Conservation (phyloP, 208 protist species). For the Leishmania major region DNA sequence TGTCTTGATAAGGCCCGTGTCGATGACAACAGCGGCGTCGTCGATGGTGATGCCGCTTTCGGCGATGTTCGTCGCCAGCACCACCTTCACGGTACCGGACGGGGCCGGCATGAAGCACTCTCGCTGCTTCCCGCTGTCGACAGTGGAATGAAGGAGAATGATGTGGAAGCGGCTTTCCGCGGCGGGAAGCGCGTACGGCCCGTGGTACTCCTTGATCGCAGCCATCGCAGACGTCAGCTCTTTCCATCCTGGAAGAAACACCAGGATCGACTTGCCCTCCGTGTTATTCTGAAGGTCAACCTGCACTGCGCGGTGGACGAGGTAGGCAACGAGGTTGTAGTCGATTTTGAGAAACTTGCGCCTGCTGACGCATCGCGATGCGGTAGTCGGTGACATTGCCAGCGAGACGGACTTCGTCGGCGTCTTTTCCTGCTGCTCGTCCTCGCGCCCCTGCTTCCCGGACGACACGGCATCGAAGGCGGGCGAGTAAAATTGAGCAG, state of each 20-base stretch:
- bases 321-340: slow-evolving; percentile 78
- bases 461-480: slow-evolving; percentile 50
- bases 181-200: slow-evolving; percentile 4
- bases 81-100: slow-evolving; percentile 85
- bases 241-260: slow-evolving; percentile 99
- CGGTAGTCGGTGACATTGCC: background rate
- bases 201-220: slow-evolving; percentile 55
- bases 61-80: slow-evolving; percentile 98
- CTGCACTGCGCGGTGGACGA: slow-evolving; percentile 53
- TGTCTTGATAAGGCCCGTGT: slow-evolving; percentile 94
- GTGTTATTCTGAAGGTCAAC: slow-evolving; percentile 47
- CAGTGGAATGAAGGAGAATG: slow-evolving; percentile 88
- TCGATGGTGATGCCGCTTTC: slow-evolving; percentile 97
- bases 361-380: slow-evolving; percentile 7
- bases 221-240: slow-evolving; percentile 91
- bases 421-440: background rate
- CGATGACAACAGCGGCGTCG: slow-evolving; percentile 95
- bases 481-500: slow-evolving; percentile 39
- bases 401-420: background rate
- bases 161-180: slow-evolving; percentile 46
- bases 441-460: background rate
- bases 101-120: slow-evolving; percentile 92
- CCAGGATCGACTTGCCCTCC: slow-evolving; percentile 94
- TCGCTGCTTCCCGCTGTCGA: slow-evolving; percentile 83
- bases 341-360: slow-evolving; percentile 57